phyloP scores from a whole-genome alignment of 495 filamentous ascomycete genomes.

The Schizothecium vesticola region DNA sequence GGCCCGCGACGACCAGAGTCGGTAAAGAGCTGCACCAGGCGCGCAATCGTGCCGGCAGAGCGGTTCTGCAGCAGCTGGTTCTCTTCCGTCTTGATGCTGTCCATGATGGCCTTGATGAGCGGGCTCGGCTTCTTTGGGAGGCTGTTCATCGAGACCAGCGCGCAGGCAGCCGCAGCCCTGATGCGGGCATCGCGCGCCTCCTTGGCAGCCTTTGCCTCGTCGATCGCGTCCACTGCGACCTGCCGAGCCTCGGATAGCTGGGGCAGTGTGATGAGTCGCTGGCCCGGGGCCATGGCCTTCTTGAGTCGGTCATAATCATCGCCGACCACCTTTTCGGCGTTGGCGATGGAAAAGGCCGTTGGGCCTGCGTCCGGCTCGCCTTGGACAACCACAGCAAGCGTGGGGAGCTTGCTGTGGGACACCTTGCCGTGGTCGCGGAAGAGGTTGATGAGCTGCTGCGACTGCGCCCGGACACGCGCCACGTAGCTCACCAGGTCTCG shows the following conservation, averaged over 20 bases:
- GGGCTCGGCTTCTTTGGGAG: conserved; percentile 85
- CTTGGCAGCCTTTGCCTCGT: conserved; percentile 72
- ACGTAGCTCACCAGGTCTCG: conserved; percentile 83
- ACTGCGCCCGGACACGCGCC: conserved; percentile 82
- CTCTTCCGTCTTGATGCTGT: conserved; percentile 93
- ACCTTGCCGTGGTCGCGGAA: conserved; percentile 86
- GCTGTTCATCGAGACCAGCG: conserved; percentile 75
- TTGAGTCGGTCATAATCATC: conserved; percentile 83
- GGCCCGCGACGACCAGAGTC: conserved; percentile 67
- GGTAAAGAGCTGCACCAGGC: conserved; percentile 81
- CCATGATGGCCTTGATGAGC: conserved; percentile 95
- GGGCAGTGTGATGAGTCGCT: conserved; percentile 71
- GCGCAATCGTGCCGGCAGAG: conserved; percentile 75
- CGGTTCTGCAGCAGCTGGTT: conserved; percentile 84
- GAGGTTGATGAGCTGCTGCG: conserved; percentile 77
- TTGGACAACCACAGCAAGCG: conserved; percentile 82
- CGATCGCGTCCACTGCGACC: conserved; percentile 63
- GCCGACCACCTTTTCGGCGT: conserved; percentile 78
- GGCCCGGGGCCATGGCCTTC: conserved; percentile 73
- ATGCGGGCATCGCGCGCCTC: conserved; percentile 81
- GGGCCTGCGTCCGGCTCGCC: conserved; percentile 86
- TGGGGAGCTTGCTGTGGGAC: conserved; percentile 62
- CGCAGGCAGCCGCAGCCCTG: conserved; percentile 77
- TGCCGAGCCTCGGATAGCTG: conserved; percentile 67
- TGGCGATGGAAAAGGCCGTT: conserved; percentile 79